phyloP scores from a whole-genome alignment of 148 eudicot genomes.

The Pouteria glomerata region DNA sequence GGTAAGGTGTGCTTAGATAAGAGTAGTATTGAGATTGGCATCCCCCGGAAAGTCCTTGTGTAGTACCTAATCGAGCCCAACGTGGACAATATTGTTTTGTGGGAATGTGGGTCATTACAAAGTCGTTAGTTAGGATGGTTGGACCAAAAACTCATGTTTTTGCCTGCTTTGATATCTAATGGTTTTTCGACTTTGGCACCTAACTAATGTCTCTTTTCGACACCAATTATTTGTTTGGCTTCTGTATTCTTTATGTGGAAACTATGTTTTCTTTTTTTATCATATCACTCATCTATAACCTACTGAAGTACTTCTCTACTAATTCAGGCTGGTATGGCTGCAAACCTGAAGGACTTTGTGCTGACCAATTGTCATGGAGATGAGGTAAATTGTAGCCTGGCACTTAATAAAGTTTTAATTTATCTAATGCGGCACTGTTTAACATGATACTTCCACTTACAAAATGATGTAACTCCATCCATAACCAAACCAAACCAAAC shows the following conservation, averaged over 20 bases:
- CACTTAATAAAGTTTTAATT: not conserved
- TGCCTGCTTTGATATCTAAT: too few relatives aligned
- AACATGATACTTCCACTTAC: not conserved
- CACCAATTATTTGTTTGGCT: not conserved
- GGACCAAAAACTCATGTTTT: too few relatives aligned
- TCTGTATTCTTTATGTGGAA: not conserved
- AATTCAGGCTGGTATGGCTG: conserved; percentile 89
- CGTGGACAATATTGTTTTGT: too few relatives aligned
- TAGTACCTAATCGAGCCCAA: too few relatives aligned
- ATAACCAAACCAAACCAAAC: too few relatives aligned
- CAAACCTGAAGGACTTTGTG: conserved; percentile 73
- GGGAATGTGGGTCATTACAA: too few relatives aligned
- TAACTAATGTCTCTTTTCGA: not conserved
- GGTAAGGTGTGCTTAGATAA: too few relatives aligned
- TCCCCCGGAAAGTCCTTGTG: too few relatives aligned
- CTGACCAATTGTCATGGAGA: conserved; percentile 67
- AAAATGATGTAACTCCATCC: not conserved
- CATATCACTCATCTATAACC: not conserved
- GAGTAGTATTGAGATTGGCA: too few relatives aligned
- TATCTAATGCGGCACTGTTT: not conserved
- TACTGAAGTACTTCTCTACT: not conserved
- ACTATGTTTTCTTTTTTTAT: not conserved
- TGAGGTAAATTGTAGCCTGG: conserved; percentile 47
- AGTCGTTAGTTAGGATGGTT: too few relatives aligned
- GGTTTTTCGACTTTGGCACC: too few relatives aligned